Percentiles rank a stretch among this genome's conserved stretches.
Conservation (phyloP, 176 grass and related monocot genomes). For the Oryza australiensis region DNA sequence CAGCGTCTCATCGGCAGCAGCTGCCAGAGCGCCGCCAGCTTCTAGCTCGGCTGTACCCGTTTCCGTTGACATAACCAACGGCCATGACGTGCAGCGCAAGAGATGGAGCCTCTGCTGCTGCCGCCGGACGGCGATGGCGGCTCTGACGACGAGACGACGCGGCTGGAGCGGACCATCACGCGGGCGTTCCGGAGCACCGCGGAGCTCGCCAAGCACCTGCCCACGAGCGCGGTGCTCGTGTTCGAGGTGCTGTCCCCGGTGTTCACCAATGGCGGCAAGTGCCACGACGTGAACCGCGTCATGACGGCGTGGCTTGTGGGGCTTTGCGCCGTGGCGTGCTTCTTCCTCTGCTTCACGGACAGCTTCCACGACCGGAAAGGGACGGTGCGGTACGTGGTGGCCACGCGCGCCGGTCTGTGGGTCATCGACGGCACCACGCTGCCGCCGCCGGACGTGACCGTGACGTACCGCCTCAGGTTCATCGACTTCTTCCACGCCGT, state of each 20-base stretch:
- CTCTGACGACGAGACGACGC: slow-evolving; percentile 5
- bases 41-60: background rate
- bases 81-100: background rate
- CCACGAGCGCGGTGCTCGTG: slow-evolving; percentile 41
- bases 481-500: slow-evolving; percentile 53
- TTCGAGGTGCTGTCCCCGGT: slow-evolving; percentile 50
- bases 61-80: background rate
- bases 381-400: slow-evolving; percentile 35
- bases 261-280: slow-evolving; percentile 41
- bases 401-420: slow-evolving; percentile 36
- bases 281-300: slow-evolving; percentile 31
- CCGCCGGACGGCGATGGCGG: background rate
- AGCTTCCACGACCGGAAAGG: slow-evolving; percentile 38
- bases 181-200: slow-evolving; percentile 39
- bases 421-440: slow-evolving; percentile 42
- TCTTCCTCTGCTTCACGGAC: slow-evolving; percentile 51
- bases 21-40: background rate
- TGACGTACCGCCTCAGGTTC: slow-evolving; percentile 27
- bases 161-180: slow-evolving; percentile 33
- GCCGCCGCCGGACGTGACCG: slow-evolving; percentile 3
- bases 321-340: slow-evolving; percentile 43
- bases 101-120: slow-evolving; percentile 23
- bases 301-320: slow-evolving; percentile 45
- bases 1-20: background rate
- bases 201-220: slow-evolving; percentile 45